These are phyloP conservation scores for Harringtonia aguacate DNA, from an alignment of 2,329 filamentous ascomycete genomes.

Conservation along the genomic window DNA sequence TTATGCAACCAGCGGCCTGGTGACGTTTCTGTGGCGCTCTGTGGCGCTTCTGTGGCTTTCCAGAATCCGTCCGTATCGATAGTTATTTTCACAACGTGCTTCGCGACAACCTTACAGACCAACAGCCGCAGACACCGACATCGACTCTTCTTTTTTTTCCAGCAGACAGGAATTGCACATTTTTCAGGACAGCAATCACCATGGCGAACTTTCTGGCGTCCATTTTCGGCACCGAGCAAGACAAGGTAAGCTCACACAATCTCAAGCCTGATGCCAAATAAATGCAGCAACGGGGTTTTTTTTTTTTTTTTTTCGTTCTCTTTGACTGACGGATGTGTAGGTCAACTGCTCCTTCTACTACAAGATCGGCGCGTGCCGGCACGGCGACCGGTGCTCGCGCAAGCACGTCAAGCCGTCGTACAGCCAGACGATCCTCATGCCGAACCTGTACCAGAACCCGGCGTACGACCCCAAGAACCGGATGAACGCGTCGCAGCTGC, in stretches of 20 bases:
- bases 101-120: too few relatives aligned
- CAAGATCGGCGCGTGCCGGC: conserved; percentile 98
- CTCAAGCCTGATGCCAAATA: conserved; percentile 4
- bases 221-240: conserved; percentile 99
- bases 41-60: conserved; percentile 1
- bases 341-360: conserved; percentile 99
- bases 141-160: not conserved
- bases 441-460: conserved; percentile 98
- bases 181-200: conserved; percentile 11
- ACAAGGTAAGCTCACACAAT: conserved; percentile 47
- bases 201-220: conserved; percentile 99
- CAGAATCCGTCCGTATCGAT: not conserved
- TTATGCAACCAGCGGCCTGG: too few relatives aligned
- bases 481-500: conserved; percentile 92
- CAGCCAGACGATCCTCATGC: conserved; percentile 93
- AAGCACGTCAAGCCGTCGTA: conserved; percentile 99
- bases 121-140: too few relatives aligned
- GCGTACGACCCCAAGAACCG: conserved; percentile 93
- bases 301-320: not conserved
- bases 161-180: too few relatives aligned
- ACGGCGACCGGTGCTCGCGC: conserved; percentile 94
- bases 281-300: not conserved
- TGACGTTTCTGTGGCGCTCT: not conserved
- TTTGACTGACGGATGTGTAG: conserved; percentile 9
- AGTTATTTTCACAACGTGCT: not conserved